A percentile compares a stretch with the other conserved stretches of the same genome.
Evolutionary conservation across 129 eudicot genomes (phyloP).

Genomic region (Helianthus annuus): HanXRQr2.0-SUNRISE NC_035442.2:153477945-153478444

Average conservation of each 20-base stretch:
- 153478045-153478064: not conserved
- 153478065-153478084: not conserved
- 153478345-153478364: too few species aligned
- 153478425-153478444: not conserved
- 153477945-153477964: constrained; percentile 83
- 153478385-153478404: not conserved
- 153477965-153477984: constrained; percentile 72
- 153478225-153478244: not conserved
- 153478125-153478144: not conserved
- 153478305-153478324: not conserved
- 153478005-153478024: constrained; percentile 74
- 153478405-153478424: not conserved
- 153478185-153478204: not conserved
- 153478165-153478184: not conserved
- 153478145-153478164: not conserved
- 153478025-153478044: constrained; percentile 73
- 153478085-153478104: constrained; percentile 11
- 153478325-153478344: too few species aligned
- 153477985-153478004: constrained; percentile 61
- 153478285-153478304: not conserved
- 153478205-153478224: not conserved
- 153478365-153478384: not conserved
- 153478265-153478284: not conserved
- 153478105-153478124: not conserved
- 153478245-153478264: constrained; percentile 4